Conservation (phyloP, 1,284 basidiomycete species). For the Leccinum huronense region DNA sequence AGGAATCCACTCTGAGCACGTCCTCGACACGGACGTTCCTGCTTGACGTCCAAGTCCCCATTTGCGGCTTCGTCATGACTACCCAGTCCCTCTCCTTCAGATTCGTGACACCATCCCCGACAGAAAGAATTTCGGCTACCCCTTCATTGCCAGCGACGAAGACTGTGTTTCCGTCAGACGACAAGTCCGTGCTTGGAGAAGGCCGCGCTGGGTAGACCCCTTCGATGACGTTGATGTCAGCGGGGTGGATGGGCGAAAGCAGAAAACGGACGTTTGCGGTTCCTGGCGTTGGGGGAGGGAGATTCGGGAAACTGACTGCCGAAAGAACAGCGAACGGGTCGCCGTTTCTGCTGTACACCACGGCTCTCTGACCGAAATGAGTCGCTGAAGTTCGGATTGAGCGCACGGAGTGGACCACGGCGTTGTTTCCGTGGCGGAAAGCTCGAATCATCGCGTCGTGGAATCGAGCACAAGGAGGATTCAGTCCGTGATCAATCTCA, state of each 20-base stretch:
- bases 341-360: slow-evolving; percentile 63
- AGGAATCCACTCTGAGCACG: slow-evolving; percentile 59
- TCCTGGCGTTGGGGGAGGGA: slow-evolving; percentile 52
- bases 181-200: slow-evolving; percentile 38
- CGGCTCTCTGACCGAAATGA: slow-evolving; percentile 49
- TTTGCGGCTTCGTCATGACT: slow-evolving; percentile 64
- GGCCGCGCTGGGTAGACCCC: slow-evolving; percentile 79
- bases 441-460: slow-evolving; percentile 11
- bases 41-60: slow-evolving; percentile 75
- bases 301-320: slow-evolving; percentile 49
- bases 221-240: slow-evolving; percentile 79
- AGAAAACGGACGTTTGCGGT: slow-evolving; percentile 66
- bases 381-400: slow-evolving; percentile 24
- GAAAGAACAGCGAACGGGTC: slow-evolving; percentile 58
- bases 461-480: background rate
- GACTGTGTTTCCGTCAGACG: slow-evolving; percentile 38
- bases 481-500: background rate
- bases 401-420: slow-evolving; percentile 9
- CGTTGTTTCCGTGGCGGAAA: background rate
- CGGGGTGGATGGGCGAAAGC: slow-evolving; percentile 80
- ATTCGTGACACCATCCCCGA: slow-evolving; percentile 52
- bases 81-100: slow-evolving; percentile 71
- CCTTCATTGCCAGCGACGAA: slow-evolving; percentile 82
- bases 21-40: slow-evolving; percentile 55
- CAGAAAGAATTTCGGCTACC: slow-evolving; percentile 61